A percentile compares a stretch with the other conserved stretches of the same genome.
Conservation (phyloP, 805 yeast genomes). For the Pichia deserticola region DNA sequence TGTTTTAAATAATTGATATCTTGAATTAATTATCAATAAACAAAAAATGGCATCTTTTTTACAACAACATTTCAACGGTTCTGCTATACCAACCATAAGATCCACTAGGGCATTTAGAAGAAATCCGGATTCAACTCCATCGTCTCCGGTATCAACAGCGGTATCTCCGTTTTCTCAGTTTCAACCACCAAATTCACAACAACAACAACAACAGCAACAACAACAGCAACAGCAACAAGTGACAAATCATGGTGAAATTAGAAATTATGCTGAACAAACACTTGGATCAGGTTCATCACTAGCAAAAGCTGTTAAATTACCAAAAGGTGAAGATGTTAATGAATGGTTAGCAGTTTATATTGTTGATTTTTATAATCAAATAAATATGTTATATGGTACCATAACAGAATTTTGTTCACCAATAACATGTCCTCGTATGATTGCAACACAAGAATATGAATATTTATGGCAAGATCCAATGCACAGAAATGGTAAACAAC, state of each 20-base stretch:
- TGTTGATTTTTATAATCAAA: constrained; percentile 94
- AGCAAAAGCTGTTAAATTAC: constrained; percentile 87
- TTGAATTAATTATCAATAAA: not conserved
- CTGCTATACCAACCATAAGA: constrained; percentile 29
- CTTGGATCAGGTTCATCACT: constrained; percentile 87
- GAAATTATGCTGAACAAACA: constrained; percentile 90
- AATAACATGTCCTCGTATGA: constrained; percentile 91
- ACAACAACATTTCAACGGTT: constrained; percentile 24
- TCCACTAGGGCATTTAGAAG: constrained; percentile 29
- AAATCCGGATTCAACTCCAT: constrained; percentile 21
- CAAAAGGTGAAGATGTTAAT: constrained; percentile 82
- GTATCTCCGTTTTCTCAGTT: constrained; percentile 3
- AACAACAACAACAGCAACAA: constrained; percentile 12
- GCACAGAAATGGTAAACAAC: constrained; percentile 48
- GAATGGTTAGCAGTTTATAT: constrained; percentile 98
- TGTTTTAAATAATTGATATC: not conserved
- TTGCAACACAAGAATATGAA: constrained; percentile 94
- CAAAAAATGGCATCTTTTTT: constrained; percentile 19
- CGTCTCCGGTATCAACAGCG: constrained; percentile 16
- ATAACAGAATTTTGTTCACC: constrained; percentile 97
- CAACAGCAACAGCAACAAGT: constrained; percentile 16
- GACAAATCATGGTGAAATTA: constrained; percentile 57
- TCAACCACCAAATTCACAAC: constrained; percentile 9
- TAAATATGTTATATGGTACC: constrained; percentile 93
- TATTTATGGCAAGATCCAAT: constrained; percentile 90